Evolutionary conservation across 306 rosid genomes (phyloP), one percentile per base, ranked within the genome.

Genomic region (Potentilla sterilis): DNA sequence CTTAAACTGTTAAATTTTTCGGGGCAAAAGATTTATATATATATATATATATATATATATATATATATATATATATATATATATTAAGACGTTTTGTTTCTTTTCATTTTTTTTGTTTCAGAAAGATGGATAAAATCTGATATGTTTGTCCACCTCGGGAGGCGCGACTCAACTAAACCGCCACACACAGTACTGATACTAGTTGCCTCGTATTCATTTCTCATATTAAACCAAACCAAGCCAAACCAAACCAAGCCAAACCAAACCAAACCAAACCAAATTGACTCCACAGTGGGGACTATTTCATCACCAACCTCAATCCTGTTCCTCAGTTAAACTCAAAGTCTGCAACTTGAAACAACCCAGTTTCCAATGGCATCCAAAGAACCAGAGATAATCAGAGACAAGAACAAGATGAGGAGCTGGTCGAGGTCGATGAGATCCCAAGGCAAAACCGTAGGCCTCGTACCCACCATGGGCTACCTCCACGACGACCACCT

Each of bases 401-500:
- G 85, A 5, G 91, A 83, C 64, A 92, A 90, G 73, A 69, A 75
- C 44, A 28, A 83, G 74, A 89, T 90, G 96, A 85, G 97, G 77
- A 73, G 74, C 48, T 95, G 99, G 99, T 86, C 97, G 14, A 87
- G 97, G 21, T 28, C 85, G n/a, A 88, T 85, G 89, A 83, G 92
- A 82, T 85, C 93, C 47, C 86, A 81, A 79, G 93, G 92, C 65
- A 90, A 88, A 21, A 42, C 83, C 66, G 83, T 95, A 2, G 87
- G 82, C 37, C 47, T 92, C 1, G 96, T 95, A 2, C 99, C 97
- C 84, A 92, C 97, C 42, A 95, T 95, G 99, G 99, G 97, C 2
- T 92, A 54, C 75, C 97, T 95, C 75, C 97, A 95, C 43, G 70
- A 81, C 10, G 97, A 97, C 48, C 97, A 92, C 67, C 70, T 95